Evolutionary conservation across 495 filamentous ascomycete genomes (phyloP).

Genomic region (Talaromyces adpressus): DNA sequence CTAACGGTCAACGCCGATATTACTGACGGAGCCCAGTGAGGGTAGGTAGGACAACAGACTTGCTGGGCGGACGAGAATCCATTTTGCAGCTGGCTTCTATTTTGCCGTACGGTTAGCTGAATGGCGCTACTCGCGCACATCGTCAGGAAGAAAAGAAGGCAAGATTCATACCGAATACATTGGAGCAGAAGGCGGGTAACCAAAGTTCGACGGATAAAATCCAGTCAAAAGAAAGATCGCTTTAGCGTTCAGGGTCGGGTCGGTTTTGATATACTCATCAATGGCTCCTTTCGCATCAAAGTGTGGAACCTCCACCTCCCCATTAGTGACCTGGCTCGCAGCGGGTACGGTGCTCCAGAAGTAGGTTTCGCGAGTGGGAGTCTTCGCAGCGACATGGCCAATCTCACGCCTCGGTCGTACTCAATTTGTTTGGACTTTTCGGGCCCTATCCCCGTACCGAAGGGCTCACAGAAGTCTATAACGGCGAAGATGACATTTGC

Average conservation of each 20-base stretch:
- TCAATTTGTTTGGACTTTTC: constrained; percentile 33
- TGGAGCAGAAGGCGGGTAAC: not conserved
- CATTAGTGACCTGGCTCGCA: constrained; percentile 21
- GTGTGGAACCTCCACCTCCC: constrained; percentile 23
- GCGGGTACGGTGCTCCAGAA: constrained; percentile 27
- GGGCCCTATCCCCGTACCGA: constrained; percentile 11
- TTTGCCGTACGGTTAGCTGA: not conserved
- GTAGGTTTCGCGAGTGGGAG: constrained; percentile 33
- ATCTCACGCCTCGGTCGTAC: constrained; percentile 34
- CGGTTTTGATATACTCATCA: constrained; percentile 17
- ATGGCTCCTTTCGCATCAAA: constrained; percentile 21
- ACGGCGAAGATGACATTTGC: constrained; percentile 41
- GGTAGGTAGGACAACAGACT: not conserved
- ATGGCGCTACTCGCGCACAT: not conserved
- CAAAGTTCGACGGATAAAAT: constrained; percentile 14
- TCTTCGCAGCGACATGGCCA: constrained; percentile 39
- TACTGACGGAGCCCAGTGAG: not conserved
- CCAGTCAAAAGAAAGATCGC: constrained; percentile 22
- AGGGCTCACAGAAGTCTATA: constrained; percentile 38
- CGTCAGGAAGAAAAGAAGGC: not conserved
- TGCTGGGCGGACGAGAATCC: not conserved
- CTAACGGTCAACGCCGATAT: not conserved
- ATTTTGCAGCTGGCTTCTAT: not conserved
- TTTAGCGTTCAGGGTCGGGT: constrained; percentile 17
- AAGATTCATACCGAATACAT: not conserved